phyloP scores from a whole-genome alignment of 495 filamentous ascomycete genomes.

The Articulospora tetracladia region DNA sequence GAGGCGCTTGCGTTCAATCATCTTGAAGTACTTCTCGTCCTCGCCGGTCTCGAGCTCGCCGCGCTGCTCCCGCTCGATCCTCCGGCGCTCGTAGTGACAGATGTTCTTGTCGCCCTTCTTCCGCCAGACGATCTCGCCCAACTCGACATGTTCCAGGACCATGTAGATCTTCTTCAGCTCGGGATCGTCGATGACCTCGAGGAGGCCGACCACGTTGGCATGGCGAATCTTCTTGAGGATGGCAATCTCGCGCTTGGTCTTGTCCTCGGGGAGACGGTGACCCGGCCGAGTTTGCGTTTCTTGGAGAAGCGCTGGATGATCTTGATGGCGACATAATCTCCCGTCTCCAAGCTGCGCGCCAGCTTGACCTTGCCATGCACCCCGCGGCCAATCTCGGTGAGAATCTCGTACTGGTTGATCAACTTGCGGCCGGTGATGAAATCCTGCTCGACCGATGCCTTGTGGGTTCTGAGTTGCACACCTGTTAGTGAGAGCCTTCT shows the following conservation, averaged over 20 bases:
- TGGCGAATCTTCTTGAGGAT: constrained; percentile 98
- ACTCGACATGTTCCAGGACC: constrained; percentile 89
- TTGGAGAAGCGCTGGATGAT: constrained; percentile 96
- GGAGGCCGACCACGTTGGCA: constrained; percentile 86
- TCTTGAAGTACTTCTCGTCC: constrained; percentile 56
- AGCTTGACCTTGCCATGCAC: constrained; percentile 97
- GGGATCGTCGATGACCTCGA: constrained; percentile 97
- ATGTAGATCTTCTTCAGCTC: constrained; percentile 97
- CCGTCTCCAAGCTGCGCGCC: constrained; percentile 71
- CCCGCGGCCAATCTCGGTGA: constrained; percentile 91
- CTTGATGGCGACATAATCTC: constrained; percentile 91
- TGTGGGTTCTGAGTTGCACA: constrained; percentile 60
- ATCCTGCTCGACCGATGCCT: constrained; percentile 85
- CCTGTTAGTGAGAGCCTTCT: constrained; percentile 9
- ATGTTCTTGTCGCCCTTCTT: constrained; percentile 78
- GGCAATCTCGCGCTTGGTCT: constrained; percentile 95
- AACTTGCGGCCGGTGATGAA: constrained; percentile 83
- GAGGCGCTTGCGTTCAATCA: constrained; percentile 51
- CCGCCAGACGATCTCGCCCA: constrained; percentile 91
- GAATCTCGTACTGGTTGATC: constrained; percentile 96
- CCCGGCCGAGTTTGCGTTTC: constrained; percentile 78
- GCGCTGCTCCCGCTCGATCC: constrained; percentile 66
- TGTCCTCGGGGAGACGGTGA: constrained; percentile 71
- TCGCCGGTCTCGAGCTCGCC: constrained; percentile 59
- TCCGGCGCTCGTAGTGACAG: constrained; percentile 72